Evolutionary conservation across 78 protist genomes (phyloP).

Genomic region (Dictyostelium brefeldianum): DNA sequence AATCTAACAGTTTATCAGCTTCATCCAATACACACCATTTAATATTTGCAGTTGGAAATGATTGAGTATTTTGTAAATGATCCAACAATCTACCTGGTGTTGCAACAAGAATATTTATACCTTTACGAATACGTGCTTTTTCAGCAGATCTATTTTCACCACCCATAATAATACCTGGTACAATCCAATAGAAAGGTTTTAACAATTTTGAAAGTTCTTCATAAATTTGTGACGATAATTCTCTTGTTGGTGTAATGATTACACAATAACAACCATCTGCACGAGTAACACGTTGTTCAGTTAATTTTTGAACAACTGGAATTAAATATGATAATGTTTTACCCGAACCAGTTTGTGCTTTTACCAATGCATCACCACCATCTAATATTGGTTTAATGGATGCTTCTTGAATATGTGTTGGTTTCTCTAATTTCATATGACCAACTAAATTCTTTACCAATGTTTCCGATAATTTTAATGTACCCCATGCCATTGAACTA

Average conservation of each 20-base stretch:
- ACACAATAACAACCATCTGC: constrained; percentile 81
- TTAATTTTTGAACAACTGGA: constrained; percentile 88
- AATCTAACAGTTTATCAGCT: constrained; percentile 93
- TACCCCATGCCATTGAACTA: constrained; percentile 38
- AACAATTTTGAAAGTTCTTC: constrained; percentile 66
- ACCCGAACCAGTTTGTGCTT: constrained; percentile 95
- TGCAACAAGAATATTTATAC: constrained; percentile 89
- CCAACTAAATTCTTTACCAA: constrained; percentile 27
- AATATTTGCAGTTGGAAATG: constrained; percentile 39
- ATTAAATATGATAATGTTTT: constrained; percentile 95
- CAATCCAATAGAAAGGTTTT: constrained; percentile 81
- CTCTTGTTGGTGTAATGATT: constrained; percentile 95
- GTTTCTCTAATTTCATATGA: constrained; percentile 48
- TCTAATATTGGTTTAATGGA: constrained; percentile 26
- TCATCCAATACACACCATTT: constrained; percentile 91
- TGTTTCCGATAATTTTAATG: not conserved
- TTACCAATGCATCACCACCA: constrained; percentile 77
- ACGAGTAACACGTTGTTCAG: constrained; percentile 42
- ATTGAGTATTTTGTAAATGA: constrained; percentile 88
- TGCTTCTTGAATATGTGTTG: constrained; percentile 68
- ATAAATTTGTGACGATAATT: constrained; percentile 89
- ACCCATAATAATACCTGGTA: constrained; percentile 91
- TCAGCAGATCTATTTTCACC: constrained; percentile 92
- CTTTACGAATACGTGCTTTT: constrained; percentile 95
- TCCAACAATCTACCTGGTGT: constrained; percentile 96